phyloP scores from a whole-genome alignment of 1,284 basidiomycete species.

The Irpex sp. region DNA sequence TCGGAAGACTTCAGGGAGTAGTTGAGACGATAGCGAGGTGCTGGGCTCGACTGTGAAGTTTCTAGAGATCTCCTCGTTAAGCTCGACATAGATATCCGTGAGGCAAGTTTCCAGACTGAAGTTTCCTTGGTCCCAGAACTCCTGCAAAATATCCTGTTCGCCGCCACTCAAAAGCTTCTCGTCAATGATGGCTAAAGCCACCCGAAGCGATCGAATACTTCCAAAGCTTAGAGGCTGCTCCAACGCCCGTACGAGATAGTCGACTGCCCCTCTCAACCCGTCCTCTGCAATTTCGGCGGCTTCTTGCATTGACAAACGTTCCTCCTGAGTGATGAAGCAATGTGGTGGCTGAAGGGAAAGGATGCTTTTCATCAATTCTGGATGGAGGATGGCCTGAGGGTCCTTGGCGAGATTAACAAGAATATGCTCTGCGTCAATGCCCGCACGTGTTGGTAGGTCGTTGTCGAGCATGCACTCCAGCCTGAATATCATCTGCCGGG shows the following conservation, averaged over 20 bases:
- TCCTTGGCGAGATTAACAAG: conserved; percentile 56
- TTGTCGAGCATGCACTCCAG: conserved; percentile 62
- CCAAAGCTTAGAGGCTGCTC: conserved; percentile 47
- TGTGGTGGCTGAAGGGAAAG: conserved; percentile 49
- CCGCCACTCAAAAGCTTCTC: conserved; percentile 49
- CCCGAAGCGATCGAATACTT: conserved; percentile 53
- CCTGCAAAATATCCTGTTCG: conserved; percentile 50
- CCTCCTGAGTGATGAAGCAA: conserved; percentile 56
- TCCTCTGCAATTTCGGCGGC: conserved; percentile 62
- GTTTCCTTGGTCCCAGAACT: conserved; percentile 54
- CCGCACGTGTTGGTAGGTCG: conserved; percentile 55
- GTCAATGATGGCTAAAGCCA: conserved; percentile 54
- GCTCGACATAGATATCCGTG: conserved; percentile 44
- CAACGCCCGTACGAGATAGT: conserved; percentile 50
- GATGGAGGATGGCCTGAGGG: conserved; percentile 56
- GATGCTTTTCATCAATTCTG: conserved; percentile 53
- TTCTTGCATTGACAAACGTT: conserved; percentile 52
- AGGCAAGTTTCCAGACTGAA: conserved; percentile 55
- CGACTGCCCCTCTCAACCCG: conserved; percentile 58
- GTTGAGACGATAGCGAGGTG: conserved; percentile 28
- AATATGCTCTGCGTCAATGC: conserved; percentile 64
- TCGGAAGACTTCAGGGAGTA: conserved; percentile 51
- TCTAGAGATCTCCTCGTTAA: conserved; percentile 47
- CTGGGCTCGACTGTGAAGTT: conserved; percentile 42
- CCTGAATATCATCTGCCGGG: conserved; percentile 61